A percentile compares a stretch with the other conserved stretches of the same genome.
These are phyloP conservation scores for Phoenix dactylifera DNA, from an alignment of 176 grass and related monocot genomes.

Conservation along the genomic window DNA sequence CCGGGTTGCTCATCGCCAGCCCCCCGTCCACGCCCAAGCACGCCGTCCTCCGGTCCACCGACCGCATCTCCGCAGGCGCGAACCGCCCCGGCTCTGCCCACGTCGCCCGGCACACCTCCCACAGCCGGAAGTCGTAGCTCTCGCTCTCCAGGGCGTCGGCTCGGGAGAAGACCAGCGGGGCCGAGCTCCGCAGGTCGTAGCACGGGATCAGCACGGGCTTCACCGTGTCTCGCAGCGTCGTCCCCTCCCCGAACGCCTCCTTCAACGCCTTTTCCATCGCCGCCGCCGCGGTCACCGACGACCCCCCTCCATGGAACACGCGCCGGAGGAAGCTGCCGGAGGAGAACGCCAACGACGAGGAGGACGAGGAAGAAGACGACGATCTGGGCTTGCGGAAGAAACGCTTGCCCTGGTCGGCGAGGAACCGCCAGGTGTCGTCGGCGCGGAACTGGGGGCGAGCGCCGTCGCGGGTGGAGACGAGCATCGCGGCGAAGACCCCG, in stretches of 20 bases:
- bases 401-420: conserved; percentile 48
- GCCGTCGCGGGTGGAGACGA: conserved; percentile 61
- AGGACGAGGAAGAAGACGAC: neutral
- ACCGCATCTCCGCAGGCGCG: conserved; percentile 70
- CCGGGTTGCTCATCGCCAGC: conserved; percentile 77
- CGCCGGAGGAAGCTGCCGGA: neutral
- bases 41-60: conserved; percentile 46
- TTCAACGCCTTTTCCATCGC: conserved; percentile 61
- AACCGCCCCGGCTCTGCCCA: conserved; percentile 81
- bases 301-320: neutral
- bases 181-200: conserved; percentile 71
- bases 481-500: conserved; percentile 84
- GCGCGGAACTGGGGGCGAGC: conserved; percentile 55
- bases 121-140: conserved; percentile 93
- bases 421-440: conserved; percentile 82
- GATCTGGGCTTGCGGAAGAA: conserved; percentile 37
- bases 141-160: conserved; percentile 83
- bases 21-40: conserved; percentile 76
- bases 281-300: conserved; percentile 36
- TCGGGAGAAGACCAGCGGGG: conserved; percentile 81
- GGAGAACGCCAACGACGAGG: too few species aligned
- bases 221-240: conserved; percentile 81
- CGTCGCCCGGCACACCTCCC: conserved; percentile 81
- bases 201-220: conserved; percentile 90
- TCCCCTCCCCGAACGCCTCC: conserved; percentile 56